phyloP scores from a whole-genome alignment of 1,139 yeast species.

The Kurtzmaniella quercitrusa region DNA sequence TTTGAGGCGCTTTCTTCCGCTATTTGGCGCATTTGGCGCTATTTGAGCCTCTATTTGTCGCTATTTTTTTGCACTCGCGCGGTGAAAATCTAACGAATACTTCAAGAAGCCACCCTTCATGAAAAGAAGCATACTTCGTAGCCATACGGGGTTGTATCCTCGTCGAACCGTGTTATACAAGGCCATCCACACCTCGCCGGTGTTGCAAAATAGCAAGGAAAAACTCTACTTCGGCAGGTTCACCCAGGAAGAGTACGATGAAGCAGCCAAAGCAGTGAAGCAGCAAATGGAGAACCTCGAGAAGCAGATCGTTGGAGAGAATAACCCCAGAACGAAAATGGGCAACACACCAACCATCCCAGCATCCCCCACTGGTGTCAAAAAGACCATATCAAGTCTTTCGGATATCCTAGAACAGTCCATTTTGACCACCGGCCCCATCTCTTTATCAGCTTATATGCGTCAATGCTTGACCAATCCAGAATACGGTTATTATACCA shows the following conservation, averaged over 20 bases:
- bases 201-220: conserved; percentile 1
- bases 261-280: conserved; percentile 32
- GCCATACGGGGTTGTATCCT: neutral
- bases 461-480: conserved; percentile 81
- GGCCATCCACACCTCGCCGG: neutral
- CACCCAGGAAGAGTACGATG: conserved; percentile 38
- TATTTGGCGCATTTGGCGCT: too few species aligned
- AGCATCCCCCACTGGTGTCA: conserved; percentile 8
- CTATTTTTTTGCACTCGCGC: too few species aligned
- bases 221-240: conserved; percentile 25
- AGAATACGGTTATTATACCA: conserved; percentile 72
- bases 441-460: conserved; percentile 72
- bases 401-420: conserved; percentile 46
- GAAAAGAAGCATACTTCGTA: neutral
- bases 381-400: conserved; percentile 14
- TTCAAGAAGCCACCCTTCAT: neutral
- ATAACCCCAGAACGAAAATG: conserved; percentile 32
- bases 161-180: neutral
- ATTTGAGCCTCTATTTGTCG: too few species aligned
- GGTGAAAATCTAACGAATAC: neutral
- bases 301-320: conserved; percentile 36
- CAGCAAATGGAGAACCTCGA: conserved; percentile 33
- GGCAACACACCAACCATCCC: conserved; percentile 38
- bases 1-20: too few species aligned
- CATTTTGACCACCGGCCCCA: conserved; percentile 71